Evolutionary conservation across 129 eudicot species (phyloP).

Genomic region (Flaveria brownii): DNA sequence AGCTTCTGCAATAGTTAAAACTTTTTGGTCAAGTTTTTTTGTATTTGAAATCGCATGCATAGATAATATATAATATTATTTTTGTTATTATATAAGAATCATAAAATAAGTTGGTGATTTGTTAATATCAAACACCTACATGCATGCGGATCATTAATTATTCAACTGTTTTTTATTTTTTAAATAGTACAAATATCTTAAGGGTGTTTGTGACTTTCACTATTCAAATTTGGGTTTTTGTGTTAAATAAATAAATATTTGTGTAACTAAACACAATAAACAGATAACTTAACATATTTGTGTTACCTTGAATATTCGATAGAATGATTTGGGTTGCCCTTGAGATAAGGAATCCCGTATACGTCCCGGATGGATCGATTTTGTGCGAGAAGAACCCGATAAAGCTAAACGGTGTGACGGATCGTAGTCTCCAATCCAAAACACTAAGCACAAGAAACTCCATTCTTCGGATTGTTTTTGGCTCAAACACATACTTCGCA

Average conservation of each 20-base stretch:
- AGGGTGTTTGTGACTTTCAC: background rate
- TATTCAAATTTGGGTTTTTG: background rate
- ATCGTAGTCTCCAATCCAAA: constrained; percentile 89
- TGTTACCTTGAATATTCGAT: constrained; percentile 70
- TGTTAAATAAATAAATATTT: background rate
- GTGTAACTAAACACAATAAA: background rate
- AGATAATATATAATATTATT: background rate
- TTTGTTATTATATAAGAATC: constrained; percentile 10
- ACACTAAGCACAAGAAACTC: constrained; percentile 76
- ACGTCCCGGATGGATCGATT: constrained; percentile 71
- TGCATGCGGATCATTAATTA: constrained; percentile 39
- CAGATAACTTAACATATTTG: background rate
- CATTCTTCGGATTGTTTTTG: constrained; percentile 77
- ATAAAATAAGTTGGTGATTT: constrained; percentile 30
- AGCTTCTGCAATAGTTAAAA: constrained; percentile 50
- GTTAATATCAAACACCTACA: constrained; percentile 32
- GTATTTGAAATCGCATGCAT: constrained; percentile 33
- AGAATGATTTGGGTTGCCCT: constrained; percentile 73
- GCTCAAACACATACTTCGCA: constrained; percentile 73
- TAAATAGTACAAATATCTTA: background rate
- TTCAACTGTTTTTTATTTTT: background rate
- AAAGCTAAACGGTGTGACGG: constrained; percentile 80
- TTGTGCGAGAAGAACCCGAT: constrained; percentile 72
- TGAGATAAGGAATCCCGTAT: constrained; percentile 63
- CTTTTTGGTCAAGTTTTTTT: constrained; percentile 37